Base-by-base conservation (phyloP, 2,329 filamentous ascomycete species). In the Beauveria asiatica region DNA sequence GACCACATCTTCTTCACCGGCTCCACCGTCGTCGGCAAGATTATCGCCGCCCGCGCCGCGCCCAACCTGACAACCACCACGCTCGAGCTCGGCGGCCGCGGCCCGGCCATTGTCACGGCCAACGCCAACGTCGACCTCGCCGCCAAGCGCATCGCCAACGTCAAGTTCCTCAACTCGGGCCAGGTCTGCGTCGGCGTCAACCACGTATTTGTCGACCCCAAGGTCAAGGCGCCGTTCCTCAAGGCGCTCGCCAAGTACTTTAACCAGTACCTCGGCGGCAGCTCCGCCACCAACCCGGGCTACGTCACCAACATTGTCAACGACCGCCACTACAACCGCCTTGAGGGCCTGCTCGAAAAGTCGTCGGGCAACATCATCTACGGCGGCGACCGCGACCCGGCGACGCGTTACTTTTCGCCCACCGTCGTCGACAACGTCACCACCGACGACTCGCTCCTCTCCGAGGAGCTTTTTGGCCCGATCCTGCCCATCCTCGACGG, bases 1-100 rank as follows among this genome's bases (percentile, higher is more conserved):
- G 69, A 78, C 63, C 73, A 77, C 60, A 75, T 79, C 49, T 79
- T 78, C 68, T 79, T 75, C 64, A 79, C 76, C 0, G 77, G 77
- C 0, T 75, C 72, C 1, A 66, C 70, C 10, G 67, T 63, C 17
- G 68, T 78, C 16, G 77, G 67, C 8, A 71, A 70, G 25, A 69
- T 74, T 13, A 66, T 80, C 17, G 67, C 70, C 54, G 64, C 65
- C 1, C 75, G 76, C 5, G 77, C 78, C 3, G 76, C 76, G 3
- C 75, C 74, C 45, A 65, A 78, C 61, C 69, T 80, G n/a, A 79
- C 78, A 0, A 74, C 76, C 0, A 70, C 71, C 1, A 72, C 72
- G 0, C 68, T 80, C 2, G 78, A 80, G 62, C 67, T 80, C 1
- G 77, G 78, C 7, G 78, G 77, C 16, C 74, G 76, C 61, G 72